Evolutionary conservation across 768 basidiomycete genomes (phyloP), one percentile per base, ranked within the genome.

Genomic region (Tylopilus felleus): DNA sequence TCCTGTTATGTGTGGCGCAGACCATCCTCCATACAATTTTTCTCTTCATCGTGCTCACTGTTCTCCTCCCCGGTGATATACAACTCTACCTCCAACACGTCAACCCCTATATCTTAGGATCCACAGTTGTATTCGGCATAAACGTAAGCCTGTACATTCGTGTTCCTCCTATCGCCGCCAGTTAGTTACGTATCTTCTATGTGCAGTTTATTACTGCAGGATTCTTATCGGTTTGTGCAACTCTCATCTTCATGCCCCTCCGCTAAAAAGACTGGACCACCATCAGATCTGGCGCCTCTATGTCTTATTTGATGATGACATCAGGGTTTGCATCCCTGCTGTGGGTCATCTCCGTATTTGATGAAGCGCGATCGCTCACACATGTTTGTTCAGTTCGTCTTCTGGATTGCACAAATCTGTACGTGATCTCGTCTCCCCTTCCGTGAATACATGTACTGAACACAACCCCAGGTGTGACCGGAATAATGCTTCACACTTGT

Each of bases 281-380:
- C 1, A 17, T 31, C 23, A 62, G 65, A 57, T 65, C 4, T 68
- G 63, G 63, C 66, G 63, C 16, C 55, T 66, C 44, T 67, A 49
- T 36, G 33, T 63, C 9, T 25, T 66, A 38, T 67, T 58, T 38
- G 59, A 56, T 33, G 39, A 47, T 19, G 25, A 44, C 8, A 12
- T 48, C 28, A 25, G 3, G 42, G 29, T 63, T 7, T 66, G 66
- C 40, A 22, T 62, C 3, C 53, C 64, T 2, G 49, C 66, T 8
- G 66, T 67, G 13, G 10, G 57, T 51, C 16, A 10, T 39, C 28
- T 43, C n/a, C 12, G 1, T 28, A 1, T 39, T 16, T 3, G 19
- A 19, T 5, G 2, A 27, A 3, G 12, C 17, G n/a, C 4, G n/a
- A 17, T 14, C 17, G 14, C 40, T 55, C 35, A 46, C 29, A 2